Base-by-base conservation (phyloP, 1,139 yeast species). In the Geotrichum australiense region DNA sequence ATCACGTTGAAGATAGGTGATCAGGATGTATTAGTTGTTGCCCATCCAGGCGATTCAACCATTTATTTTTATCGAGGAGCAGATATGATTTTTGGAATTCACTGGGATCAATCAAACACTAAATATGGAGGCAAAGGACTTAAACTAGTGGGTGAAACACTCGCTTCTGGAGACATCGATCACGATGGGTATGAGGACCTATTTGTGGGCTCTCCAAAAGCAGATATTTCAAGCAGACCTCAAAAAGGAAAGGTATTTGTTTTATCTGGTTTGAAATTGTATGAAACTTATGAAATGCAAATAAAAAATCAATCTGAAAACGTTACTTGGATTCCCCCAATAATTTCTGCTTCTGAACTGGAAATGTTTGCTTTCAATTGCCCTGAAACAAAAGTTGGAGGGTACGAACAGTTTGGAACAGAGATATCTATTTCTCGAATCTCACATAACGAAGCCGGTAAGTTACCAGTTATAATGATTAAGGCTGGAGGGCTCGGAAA, bases 221-320 rank as follows among this genome's bases (percentile, higher is more conserved):
- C 66, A 10, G 71, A 70, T 44, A 52, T 51, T 12, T 49, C 43
- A 6, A 47, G 46, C 0, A 26, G 35, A 2, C 50, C 55, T 3
- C 76, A 75, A 45, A 53, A 58, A 8, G 81, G 81, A 0, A 53
- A 55, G 5, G 66, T 72, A 0, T 53, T 54, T 11, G 53, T 66
- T 0, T 39, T 75, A 8, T 62, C 65, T 26, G 74, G 74, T 1
- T 37, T 40, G 3, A 34, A 57, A 26, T 43, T 62, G 33, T 41
- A 44, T 16, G 39, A 46, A 28, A 42, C 48, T 7, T 41, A 39
- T 21, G 34, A 37, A 21, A 28, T 23, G n/a, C 47, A 43, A 5
- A 15, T 39, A 18, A 35, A 37, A 7, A 46, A 31, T 33, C 49
- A n/a, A 24, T 38, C 53, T 12, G 49, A 54, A 26, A 36, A 51